Percentiles rank a stretch among this genome's conserved stretches.
Conservation (phyloP, 75 land plant genomes). For the Chamaecyparis obtusa region DNA sequence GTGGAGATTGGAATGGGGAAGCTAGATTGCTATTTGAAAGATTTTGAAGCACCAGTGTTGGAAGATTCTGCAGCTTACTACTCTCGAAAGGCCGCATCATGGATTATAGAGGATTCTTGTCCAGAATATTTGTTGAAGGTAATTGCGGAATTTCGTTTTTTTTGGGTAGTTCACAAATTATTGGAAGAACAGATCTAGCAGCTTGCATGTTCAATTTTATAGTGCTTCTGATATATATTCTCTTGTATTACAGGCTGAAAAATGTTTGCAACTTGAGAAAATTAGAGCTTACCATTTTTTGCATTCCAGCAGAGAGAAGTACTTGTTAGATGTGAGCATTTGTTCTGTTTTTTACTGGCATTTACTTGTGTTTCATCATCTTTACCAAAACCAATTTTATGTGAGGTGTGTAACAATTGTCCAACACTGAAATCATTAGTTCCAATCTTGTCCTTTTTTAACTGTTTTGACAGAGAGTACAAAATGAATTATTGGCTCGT, state of each 20-base stretch:
- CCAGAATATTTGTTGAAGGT: conserved; percentile 92
- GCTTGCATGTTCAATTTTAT: background rate
- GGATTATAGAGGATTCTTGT: conserved; percentile 93
- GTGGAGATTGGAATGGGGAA: conserved; percentile 89
- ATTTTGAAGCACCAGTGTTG: conserved; percentile 78
- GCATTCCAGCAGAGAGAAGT: conserved; percentile 80
- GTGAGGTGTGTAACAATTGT: background rate
- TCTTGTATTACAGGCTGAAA: conserved; percentile 44
- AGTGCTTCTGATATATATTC: background rate
- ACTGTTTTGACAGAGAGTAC: conserved; percentile 38
- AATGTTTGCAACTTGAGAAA: conserved; percentile 78
- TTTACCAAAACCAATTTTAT: background rate
- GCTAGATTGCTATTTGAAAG: conserved; percentile 77
- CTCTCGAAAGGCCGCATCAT: conserved; percentile 73
- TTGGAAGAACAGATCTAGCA: background rate
- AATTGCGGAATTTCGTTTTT: background rate
- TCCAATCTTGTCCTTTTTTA: background rate
- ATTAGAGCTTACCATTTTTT: conserved; percentile 80
- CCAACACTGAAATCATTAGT: background rate
- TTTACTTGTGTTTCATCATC: background rate
- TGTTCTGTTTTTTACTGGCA: background rate
- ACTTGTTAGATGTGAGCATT: conserved; percentile 63
- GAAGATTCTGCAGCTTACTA: conserved; percentile 77
- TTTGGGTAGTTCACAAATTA: background rate
- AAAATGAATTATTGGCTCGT: conserved; percentile 64